Base-by-base conservation (phyloP, 1,284 basidiomycete species). In the Austroboletus niveus region DNA sequence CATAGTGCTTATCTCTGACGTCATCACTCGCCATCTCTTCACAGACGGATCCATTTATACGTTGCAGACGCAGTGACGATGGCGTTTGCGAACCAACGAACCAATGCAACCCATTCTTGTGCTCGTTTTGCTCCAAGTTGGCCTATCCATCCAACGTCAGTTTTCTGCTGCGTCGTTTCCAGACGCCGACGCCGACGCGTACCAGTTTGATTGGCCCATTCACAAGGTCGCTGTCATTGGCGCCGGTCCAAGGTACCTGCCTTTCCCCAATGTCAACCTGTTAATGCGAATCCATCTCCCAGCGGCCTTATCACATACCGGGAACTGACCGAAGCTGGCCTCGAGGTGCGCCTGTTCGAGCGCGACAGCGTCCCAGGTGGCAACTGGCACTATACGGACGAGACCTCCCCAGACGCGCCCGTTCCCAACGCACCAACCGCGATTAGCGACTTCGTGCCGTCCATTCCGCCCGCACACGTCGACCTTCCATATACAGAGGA, bases 321-420 rank as follows among this genome's bases (percentile, higher is more conserved):
- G 1, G 57, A 52, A 15, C 31, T 58, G 35, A 49, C 44, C 8
- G 49, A 59, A 29, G 57, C 36, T 1, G 54, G 57, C 17, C 43
- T 59, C 5, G 40, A 59, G 9, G 57, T 53, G 22, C 57, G 50
- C 30, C 31, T 57, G 10, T 60, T 60, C 32, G 55, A 58, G 24
- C 54, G 55, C 4, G 58, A 57, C 48, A 51, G 38, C 6, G 47
- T 45, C 3, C 50, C 54, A 0, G 51, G 58, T 11, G 54, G 54
- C 15, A 30, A 29, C 8, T 42, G 41, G 41, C 41, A 42, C 17
- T 42, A 53, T 42, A 56, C 48, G 1, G 50, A 57, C 29, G 55
- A 53, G 10, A 6, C 48, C 2, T 14, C 41, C 14, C 24, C 6
- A 8, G 27, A 42, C n/a, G 41, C 41, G 2, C 41, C 41, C 9